Evolutionary conservation across 1,139 yeast species (phyloP), one percentile per base, ranked within the genome.

Genomic region (Zygoascus hellenicus): DNA sequence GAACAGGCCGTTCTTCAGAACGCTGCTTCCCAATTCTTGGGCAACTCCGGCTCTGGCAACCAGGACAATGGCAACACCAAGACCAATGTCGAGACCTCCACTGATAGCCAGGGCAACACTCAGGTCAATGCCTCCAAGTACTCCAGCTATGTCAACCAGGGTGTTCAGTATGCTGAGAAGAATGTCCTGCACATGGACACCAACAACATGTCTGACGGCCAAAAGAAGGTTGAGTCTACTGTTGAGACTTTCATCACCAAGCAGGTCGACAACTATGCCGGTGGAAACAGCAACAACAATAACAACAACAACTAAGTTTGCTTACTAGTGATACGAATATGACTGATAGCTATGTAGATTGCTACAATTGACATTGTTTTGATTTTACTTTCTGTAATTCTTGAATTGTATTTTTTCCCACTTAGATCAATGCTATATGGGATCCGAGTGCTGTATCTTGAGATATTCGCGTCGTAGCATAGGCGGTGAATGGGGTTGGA

Each of bases 71-170:
- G 19, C 14, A 14, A 30, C 14, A 35, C 42, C 43, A 40, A 46
- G 31, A 17, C 40, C 42, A 38, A 32, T 32, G 42, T 29, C 44
- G 17, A 47, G 26, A 33, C 41, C 44, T 37, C 26, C 41, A 42
- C 34, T 39, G 42, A 34, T 42, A 36, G 30, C 51, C 44, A 41
- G 45, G 42, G 46, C 40, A 43, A 40, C 49, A 48, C 46, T 44
- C 42, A 48, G 28, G 49, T 36, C 48, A 40, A 34, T 43, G 51
- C 48, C 38, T 55, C 55, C 38, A 48, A 58, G 50, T 58, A 59
- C 54, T 58, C 57, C 51, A 28, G 46, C 42, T 61, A 59, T 54
- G 50, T 61, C 46, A 45, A 49, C 48, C 51, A 60, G 55, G 65
- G 65, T 35, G 58, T 61, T 42, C 44, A 48, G 38, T 47, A 52